Conservation (phyloP, 805 yeast genomes). For the Pichia cephalocereana region DNA sequence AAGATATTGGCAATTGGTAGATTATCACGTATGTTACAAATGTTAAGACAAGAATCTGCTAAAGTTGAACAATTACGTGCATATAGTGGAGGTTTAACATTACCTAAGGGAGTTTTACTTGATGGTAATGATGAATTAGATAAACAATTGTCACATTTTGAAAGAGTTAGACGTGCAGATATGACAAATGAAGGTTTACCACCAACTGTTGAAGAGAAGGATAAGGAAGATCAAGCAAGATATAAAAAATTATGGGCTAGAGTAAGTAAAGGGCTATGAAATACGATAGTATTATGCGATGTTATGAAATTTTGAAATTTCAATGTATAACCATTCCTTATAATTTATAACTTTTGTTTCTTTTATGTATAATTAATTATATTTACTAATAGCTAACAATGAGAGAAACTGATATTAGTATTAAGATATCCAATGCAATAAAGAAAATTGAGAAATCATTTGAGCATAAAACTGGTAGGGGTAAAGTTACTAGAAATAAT, state of each 20-base stretch:
- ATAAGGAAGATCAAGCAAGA: constrained; percentile 6
- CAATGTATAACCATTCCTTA: too few species aligned
- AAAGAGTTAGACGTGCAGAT: constrained; percentile 78
- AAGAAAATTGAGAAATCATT: too few species aligned
- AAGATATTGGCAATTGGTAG: constrained; percentile 95
- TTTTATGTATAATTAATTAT: too few species aligned
- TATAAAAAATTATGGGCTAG: constrained; percentile 6
- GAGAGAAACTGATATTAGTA: too few species aligned
- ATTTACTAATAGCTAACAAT: too few species aligned
- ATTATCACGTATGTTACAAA: constrained; percentile 86
- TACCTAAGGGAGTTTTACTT: constrained; percentile 83
- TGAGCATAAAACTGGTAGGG: too few species aligned
- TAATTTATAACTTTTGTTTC: too few species aligned
- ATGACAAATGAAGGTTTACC: constrained; percentile 80
- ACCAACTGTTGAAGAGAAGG: constrained; percentile 36
- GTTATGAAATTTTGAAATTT: too few species aligned
- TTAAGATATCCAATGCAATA: too few species aligned
- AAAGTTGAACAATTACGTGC: constrained; percentile 74
- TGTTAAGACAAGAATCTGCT: constrained; percentile 82
- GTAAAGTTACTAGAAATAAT: too few species aligned
- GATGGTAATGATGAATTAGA: constrained; percentile 76
- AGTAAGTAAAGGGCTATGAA: neutral
- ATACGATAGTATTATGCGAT: too few species aligned
- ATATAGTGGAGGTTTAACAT: constrained; percentile 51
- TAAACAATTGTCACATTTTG: constrained; percentile 63